Percentiles rank a stretch among this genome's conserved stretches.
These are phyloP conservation scores for Pleurotus citrinopileatus DNA, from an alignment of 768 basidiomycete genomes.

Conservation along the genomic window DNA sequence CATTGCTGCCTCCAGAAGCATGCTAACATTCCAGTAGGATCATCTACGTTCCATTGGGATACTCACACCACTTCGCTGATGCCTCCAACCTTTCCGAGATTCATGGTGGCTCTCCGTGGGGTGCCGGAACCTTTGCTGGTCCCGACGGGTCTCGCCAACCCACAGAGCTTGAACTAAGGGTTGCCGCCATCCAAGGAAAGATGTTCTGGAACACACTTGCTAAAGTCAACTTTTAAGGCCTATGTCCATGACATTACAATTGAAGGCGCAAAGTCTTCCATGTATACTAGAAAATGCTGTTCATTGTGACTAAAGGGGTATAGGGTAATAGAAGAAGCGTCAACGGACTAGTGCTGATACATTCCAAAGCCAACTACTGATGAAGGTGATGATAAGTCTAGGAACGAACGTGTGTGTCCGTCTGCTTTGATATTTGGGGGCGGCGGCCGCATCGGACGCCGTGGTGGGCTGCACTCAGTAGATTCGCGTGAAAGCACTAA, in stretches of 20 bases:
- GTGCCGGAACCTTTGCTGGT: conserved; percentile 68
- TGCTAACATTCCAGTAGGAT: no score
- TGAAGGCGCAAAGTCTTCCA: no score
- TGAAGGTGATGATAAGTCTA: background rate
- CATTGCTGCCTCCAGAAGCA: no score
- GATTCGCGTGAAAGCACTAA: background rate
- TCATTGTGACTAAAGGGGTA: no score
- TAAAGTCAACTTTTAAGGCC: conserved; percentile 40
- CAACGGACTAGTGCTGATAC: no score
- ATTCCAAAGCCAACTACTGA: no score
- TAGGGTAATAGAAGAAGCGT: no score
- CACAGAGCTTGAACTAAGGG: conserved; percentile 50
- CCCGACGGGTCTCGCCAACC: conserved; percentile 60
- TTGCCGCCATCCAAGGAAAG: conserved; percentile 57
- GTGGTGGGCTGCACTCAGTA: background rate
- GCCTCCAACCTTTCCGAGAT: conserved; percentile 41
- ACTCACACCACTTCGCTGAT: conserved; percentile 43
- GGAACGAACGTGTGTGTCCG: background rate
- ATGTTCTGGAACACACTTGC: conserved; percentile 49
- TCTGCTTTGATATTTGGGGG: background rate
- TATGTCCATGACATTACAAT: no score
- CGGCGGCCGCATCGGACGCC: background rate
- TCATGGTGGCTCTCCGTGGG: conserved; percentile 74
- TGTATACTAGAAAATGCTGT: no score
- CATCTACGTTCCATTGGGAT: conserved; percentile 71